Base-by-base conservation (phyloP, 2,329 filamentous ascomycete species). In the Thielaviopsis cerberus region DNA sequence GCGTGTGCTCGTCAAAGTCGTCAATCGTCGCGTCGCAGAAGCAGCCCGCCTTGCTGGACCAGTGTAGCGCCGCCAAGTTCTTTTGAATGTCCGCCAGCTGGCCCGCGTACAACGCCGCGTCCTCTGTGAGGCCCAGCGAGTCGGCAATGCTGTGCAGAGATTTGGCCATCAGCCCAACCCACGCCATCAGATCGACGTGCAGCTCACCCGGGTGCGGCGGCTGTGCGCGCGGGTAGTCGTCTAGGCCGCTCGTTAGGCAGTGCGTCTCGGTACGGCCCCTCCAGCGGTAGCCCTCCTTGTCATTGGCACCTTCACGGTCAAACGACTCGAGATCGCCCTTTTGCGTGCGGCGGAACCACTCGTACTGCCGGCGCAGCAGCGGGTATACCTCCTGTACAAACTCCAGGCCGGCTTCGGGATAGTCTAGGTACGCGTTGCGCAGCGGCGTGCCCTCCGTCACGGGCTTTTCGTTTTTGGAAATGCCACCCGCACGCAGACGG, bases 11-110 rank as follows among this genome's bases (percentile, higher is more conserved):
- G 69, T 98, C 92, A 67, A 87, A 98, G 61, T 89, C 89, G 65
- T 98, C 91, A 61, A 98, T 86, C 0, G 88, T 96, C 1, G 89
- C 88, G 68, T 98, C 92, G 68, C 92, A 98, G 73, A 89, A 98
- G 62, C 85, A 86, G 59, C 87, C 82, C 3, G 83, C 78, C 64
- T 83, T 77, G 58, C 87, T 79, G 20, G 84, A 86, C 92, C 92
- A 98, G 72, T 98, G 92, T 45, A 98, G 77, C 67, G 95, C 89
- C 64, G 92, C 85, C 53, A 97, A 81, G 69, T 98, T 98, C 65
- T 78, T 81, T 59, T 82, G 74, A 62, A 98, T 94, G 15, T 85
- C 89, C 30, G 80, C 79, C 59, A 88, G 79, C 58, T 85, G 85
- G 61, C 79, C 81, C 51, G 74, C 75, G 64, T 91, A 88, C 65